Conservation (phyloP, 179 eudicot species). For the Amaranthus tricolor region DNA sequence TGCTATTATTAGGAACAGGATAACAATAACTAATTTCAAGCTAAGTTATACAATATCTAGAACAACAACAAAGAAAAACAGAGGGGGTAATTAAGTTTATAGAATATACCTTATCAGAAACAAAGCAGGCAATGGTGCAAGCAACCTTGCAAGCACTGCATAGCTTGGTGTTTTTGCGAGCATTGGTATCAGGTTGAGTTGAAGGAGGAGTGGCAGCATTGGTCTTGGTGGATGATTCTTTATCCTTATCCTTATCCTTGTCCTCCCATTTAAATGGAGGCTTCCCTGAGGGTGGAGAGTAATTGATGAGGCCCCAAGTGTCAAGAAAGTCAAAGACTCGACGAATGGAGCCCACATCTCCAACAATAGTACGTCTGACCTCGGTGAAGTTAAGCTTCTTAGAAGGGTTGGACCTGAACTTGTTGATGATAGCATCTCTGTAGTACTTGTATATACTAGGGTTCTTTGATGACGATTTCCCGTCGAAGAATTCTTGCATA, state of each 20-base stretch:
- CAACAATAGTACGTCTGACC: constrained; percentile 63
- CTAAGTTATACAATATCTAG: not conserved
- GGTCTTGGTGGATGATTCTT: not conserved
- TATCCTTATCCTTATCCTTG: constrained; percentile 34
- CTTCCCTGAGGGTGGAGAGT: constrained; percentile 44
- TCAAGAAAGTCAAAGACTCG: constrained; percentile 90
- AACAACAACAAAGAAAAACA: not conserved
- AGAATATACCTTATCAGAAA: constrained; percentile 61
- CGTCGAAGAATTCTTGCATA: constrained; percentile 80
- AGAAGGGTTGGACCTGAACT: constrained; percentile 53
- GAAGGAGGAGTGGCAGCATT: constrained; percentile 21
- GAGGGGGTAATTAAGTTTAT: no score
- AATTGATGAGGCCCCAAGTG: constrained; percentile 91
- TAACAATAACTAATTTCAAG: not conserved
- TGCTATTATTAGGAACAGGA: not conserved
- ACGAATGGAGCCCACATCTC: constrained; percentile 84
- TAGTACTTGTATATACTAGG: constrained; percentile 75
- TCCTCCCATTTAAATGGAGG: constrained; percentile 59
- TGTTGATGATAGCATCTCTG: constrained; percentile 62
- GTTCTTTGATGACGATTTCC: constrained; percentile 61
- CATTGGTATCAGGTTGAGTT: constrained; percentile 23
- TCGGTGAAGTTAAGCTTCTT: constrained; percentile 73
- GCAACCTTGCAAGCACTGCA: constrained; percentile 70
- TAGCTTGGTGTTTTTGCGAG: constrained; percentile 45
- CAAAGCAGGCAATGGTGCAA: constrained; percentile 86